Evolutionary conservation across 495 filamentous ascomycete species (phyloP).

Genomic region (Articulospora tetracladia): DNA sequence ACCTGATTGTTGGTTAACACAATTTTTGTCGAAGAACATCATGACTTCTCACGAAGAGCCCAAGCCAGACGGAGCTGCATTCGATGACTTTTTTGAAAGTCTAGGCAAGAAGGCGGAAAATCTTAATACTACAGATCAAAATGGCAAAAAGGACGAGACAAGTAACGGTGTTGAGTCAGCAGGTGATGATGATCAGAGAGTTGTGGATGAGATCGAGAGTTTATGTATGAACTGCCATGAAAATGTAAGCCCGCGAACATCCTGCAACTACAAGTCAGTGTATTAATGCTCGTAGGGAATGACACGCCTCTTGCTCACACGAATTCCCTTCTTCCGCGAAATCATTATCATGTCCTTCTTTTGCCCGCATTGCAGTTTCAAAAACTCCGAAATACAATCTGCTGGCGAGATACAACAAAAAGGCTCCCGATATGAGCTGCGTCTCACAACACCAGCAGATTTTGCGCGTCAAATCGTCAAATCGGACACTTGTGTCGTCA

Average conservation of each 20-base stretch:
- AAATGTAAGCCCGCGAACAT: conserved; percentile 57
- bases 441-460: conserved; percentile 63
- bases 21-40: conserved; percentile 31
- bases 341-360: conserved; percentile 95
- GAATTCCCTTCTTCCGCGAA: conserved; percentile 94
- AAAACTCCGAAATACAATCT: conserved; percentile 87
- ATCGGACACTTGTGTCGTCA: conserved; percentile 77
- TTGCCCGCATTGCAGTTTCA: conserved; percentile 82
- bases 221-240: conserved; percentile 86
- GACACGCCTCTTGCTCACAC: conserved; percentile 81
- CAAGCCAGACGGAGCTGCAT: conserved; percentile 25
- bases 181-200: conserved; percentile 37
- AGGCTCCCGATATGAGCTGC: conserved; percentile 74
- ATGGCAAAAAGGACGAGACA: neutral
- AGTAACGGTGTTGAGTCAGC: neutral
- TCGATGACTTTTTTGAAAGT: conserved; percentile 45
- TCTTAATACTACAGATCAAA: conserved; percentile 23
- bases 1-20: conserved; percentile 13
- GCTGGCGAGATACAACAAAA: conserved; percentile 88
- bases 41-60: conserved; percentile 20
- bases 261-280: neutral
- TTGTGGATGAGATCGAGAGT: conserved; percentile 66
- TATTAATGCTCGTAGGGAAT: conserved; percentile 53
- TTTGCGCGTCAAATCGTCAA: conserved; percentile 86
- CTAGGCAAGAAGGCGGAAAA: conserved; percentile 51